These are phyloP conservation scores for Curvularia lunata DNA, from an alignment of 2,329 filamentous ascomycete genomes.

Conservation along the genomic window DNA sequence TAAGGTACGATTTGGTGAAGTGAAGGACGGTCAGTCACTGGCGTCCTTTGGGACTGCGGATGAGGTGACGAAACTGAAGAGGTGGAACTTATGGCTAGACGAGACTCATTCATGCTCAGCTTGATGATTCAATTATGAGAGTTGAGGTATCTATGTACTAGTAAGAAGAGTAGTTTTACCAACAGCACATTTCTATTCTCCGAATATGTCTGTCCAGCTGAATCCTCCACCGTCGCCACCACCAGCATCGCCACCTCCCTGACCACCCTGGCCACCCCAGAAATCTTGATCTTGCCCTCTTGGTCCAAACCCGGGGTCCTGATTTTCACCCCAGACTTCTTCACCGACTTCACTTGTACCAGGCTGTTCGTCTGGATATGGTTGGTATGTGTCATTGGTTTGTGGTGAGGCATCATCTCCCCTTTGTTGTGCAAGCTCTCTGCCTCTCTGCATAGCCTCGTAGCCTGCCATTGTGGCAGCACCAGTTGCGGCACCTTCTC, in stretches of 20 bases:
- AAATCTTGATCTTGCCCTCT: constrained; percentile 33
- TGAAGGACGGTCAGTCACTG: background rate
- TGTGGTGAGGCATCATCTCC: constrained; percentile 39
- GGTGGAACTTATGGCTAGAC: background rate
- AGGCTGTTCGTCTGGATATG: constrained; percentile 29
- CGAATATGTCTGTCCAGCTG: constrained; percentile 38
- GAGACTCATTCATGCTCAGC: background rate
- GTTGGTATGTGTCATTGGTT: constrained; percentile 30
- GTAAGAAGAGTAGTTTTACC: constrained; percentile 7
- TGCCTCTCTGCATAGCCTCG: constrained; percentile 65
- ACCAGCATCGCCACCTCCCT: constrained; percentile 46
- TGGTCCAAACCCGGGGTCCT: constrained; percentile 36
- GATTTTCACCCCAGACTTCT: constrained; percentile 38
- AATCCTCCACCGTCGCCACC: constrained; percentile 31
- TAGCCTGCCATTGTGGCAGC: constrained; percentile 68
- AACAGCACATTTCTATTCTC: constrained; percentile 5
- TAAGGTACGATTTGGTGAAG: background rate
- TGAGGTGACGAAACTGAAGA: background rate
- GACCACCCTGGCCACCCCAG: constrained; percentile 34
- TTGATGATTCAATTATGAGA: background rate
- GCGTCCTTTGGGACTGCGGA: background rate
- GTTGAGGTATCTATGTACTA: constrained; percentile 6
- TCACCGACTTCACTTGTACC: constrained; percentile 24
- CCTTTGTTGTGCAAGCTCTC: constrained; percentile 35
- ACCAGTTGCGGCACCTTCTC: constrained; percentile 56